phyloP scores from a whole-genome alignment of 768 basidiomycete genomes.

The Trametes meyenii region DNA sequence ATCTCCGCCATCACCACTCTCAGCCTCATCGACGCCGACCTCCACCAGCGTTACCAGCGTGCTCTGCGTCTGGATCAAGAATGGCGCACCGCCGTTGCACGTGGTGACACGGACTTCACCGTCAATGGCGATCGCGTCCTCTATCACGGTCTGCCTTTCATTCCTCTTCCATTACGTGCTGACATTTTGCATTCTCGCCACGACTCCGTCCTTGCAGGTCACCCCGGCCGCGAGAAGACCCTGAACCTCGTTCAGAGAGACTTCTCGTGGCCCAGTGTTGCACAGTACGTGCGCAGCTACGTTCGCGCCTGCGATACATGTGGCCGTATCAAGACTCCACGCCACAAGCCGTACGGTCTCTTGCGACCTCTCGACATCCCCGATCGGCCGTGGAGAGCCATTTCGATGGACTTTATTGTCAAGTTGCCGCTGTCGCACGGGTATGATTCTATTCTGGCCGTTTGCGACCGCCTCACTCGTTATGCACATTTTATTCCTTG shows the following conservation, averaged over 20 bases:
- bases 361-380: background rate
- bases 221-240: constrained; percentile 43
- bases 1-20: constrained; percentile 28
- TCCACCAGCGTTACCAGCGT: constrained; percentile 24
- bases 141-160: constrained; percentile 32
- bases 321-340: background rate
- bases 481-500: background rate
- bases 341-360: background rate
- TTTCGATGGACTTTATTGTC: background rate
- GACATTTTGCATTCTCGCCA: constrained; percentile 39
- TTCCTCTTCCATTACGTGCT: constrained; percentile 37
- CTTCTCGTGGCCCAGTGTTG: constrained; percentile 45
- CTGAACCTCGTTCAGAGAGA: constrained; percentile 36
- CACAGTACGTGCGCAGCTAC: constrained; percentile 15
- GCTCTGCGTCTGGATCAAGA: constrained; percentile 16
- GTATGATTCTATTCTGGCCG: background rate
- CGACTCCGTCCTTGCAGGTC: constrained; percentile 42
- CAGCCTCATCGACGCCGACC: too few relatives aligned
- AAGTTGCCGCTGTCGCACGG: background rate
- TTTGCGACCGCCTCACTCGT: too few relatives aligned
- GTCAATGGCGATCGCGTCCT: constrained; percentile 24
- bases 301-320: background rate
- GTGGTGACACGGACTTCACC: constrained; percentile 22
- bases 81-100: constrained; percentile 25
- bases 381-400: background rate